A percentile compares a stretch with the other conserved stretches of the same genome.
Evolutionary conservation across 2,329 filamentous ascomycete species (phyloP).

Genomic region (Chrysoporthe cubensis): DNA sequence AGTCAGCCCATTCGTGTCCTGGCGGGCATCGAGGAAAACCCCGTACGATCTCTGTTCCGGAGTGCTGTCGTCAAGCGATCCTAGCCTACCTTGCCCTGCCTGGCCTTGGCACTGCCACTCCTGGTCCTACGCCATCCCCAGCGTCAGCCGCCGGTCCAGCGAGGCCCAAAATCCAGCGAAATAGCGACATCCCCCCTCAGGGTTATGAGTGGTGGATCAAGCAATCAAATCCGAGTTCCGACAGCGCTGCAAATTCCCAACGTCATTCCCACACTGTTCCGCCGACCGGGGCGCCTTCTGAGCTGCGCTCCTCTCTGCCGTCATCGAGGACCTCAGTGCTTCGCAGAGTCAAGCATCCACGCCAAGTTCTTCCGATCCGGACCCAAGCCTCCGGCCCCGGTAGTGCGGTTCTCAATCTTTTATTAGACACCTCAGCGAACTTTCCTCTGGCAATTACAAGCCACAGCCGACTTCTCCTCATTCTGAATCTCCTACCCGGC

Average conservation of each 20-base stretch:
- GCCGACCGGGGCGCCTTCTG: neutral
- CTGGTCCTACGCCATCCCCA: neutral
- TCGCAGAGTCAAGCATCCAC: neutral
- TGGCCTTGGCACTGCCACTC: neutral
- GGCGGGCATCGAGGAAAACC: slow-evolving; percentile 7
- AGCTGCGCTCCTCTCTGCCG: slow-evolving; percentile 5
- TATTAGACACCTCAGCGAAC: slow-evolving; percentile 11
- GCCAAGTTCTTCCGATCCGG: slow-evolving; percentile 17
- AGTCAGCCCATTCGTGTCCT: neutral
- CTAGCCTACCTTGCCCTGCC: neutral
- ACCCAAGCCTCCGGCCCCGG: slow-evolving; percentile 6
- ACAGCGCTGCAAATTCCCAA: slow-evolving; percentile 18
- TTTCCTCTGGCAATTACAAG: neutral
- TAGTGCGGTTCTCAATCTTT: slow-evolving; percentile 13
- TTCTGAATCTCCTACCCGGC: neutral
- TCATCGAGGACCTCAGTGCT: slow-evolving; percentile 1
- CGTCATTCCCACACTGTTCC: slow-evolving; percentile 21
- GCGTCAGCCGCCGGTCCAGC: slow-evolving; percentile 7
- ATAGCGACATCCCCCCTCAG: slow-evolving; percentile 10
- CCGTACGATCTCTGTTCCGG: slow-evolving; percentile 3
- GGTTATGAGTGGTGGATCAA: slow-evolving; percentile 27
- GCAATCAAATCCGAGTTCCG: slow-evolving; percentile 26
- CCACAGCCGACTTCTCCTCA: neutral
- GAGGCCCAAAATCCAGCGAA: slow-evolving; percentile 11
- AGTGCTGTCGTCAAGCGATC: neutral